Percentiles rank a stretch among this genome's conserved stretches.
Conservation (phyloP, 139 green algal genomes). For the Volvox africanus region DNA sequence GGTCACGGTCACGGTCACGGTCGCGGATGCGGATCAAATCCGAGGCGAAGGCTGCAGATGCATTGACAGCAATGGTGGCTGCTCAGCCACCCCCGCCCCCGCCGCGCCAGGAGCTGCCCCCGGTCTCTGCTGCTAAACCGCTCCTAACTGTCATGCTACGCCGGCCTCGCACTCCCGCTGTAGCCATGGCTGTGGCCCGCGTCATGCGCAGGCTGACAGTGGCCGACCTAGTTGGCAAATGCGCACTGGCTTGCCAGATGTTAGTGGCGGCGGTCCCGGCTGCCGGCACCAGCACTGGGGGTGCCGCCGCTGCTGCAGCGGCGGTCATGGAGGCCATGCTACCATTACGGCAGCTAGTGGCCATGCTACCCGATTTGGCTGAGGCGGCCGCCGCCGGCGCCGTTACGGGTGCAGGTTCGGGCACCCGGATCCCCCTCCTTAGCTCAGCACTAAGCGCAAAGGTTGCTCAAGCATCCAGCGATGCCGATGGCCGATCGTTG, state of each 20-base stretch:
- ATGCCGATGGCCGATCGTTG: not conserved
- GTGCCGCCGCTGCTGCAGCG: constrained; percentile 13
- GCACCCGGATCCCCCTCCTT: constrained; percentile 7
- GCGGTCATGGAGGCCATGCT: constrained; percentile 6
- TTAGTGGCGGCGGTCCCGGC: not conserved
- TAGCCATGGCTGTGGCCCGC: not conserved
- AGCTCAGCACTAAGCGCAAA: not conserved
- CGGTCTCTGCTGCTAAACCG: not conserved
- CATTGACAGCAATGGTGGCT: not conserved
- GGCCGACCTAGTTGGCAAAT: constrained; percentile 2
- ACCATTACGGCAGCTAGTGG: not conserved
- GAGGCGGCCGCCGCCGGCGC: constrained; percentile 23
- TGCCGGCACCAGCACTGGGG: not conserved
- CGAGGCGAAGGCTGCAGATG: not conserved
- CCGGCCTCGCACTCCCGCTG: not conserved
- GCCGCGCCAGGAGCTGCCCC: not conserved
- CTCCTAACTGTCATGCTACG: constrained; percentile 26
- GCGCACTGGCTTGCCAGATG: not conserved
- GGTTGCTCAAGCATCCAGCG: not conserved
- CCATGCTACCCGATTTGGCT: constrained; percentile 29
- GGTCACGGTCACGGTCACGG: not conserved
- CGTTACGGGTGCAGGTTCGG: not conserved
- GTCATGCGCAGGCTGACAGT: constrained; percentile 39
- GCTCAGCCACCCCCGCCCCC: not conserved
- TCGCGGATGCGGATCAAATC: not conserved